Base-by-base conservation (phyloP, 78 protist species). In the Dictyostelium brefeldianum region DNA sequence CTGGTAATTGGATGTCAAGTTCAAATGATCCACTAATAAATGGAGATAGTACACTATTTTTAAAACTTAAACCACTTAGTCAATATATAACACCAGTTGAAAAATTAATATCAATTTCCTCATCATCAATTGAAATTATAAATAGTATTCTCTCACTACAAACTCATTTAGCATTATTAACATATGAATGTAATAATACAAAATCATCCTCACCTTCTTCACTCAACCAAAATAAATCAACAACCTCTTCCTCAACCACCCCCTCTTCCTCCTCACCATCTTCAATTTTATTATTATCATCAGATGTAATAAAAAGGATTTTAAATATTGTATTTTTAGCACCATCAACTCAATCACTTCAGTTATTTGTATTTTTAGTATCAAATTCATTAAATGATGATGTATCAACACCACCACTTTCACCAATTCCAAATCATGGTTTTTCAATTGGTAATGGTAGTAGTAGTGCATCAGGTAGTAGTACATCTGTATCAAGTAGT, bases 291-390 rank as follows among this genome's bases (percentile, higher is more conserved):
- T 77, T 50, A 36, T 78, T 78, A 27, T 31, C 70, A 17, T 54
- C 71, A 4, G 56, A 47, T 78, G 53, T 78, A 0, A 78, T 78
- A 8, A 78, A 78, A 47, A 78, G 67, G 59, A 36, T 78, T 54
- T 22, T 78, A 14, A 78, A 56, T 36, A 78, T 78, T 78, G 83
- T 78, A 78, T 78, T 78, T 78, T 78, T 78, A 78, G 47, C 71
- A 56, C 83, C 83, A 0, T 78, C 73, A 4, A 59, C 59, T 31
- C 50, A 54, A 17, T 54, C 83, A 78, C 53, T 78, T 51, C 57
- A 78, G 11, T 31, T 78, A 31, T 36, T 78, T n/a, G 71, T 78
- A 12, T 78, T 78, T 56, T 54, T 78, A 43, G 57, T 78, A 78
- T 78, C 70, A 31, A 51, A 51, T 56, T 78, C 83, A 48, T 41